These are phyloP conservation scores for Cystobasidium tubakii DNA, from an alignment of 768 basidiomycete species.

Conservation along the genomic window DNA sequence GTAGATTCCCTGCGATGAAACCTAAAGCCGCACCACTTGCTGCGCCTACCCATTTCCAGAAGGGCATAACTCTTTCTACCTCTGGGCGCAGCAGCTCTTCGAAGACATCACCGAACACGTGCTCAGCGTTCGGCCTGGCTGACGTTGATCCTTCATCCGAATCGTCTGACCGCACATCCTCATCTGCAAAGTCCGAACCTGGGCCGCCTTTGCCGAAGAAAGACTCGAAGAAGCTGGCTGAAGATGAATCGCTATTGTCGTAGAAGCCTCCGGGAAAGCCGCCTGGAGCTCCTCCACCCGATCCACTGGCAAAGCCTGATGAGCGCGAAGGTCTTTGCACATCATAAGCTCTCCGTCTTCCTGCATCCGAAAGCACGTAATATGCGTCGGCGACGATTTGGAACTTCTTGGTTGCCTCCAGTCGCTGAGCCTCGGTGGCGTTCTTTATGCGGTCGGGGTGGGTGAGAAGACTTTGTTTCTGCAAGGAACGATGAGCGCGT, in stretches of 20 bases:
- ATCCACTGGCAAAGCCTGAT: not conserved
- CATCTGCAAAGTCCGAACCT: conserved; percentile 8
- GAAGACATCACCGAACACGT: conserved; percentile 37
- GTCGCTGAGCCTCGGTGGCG: conserved; percentile 29
- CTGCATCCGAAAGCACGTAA: conserved; percentile 34
- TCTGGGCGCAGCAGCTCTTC: conserved; percentile 37
- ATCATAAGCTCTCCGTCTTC: conserved; percentile 32
- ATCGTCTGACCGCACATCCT: not conserved
- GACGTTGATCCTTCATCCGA: conserved; percentile 2
- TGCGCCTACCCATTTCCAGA: conserved; percentile 38
- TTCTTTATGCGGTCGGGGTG: conserved; percentile 31
- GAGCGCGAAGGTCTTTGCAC: conserved; percentile 23
- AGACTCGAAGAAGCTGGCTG: conserved; percentile 8
- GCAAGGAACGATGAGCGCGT: too few relatives aligned
- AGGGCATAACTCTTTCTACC: conserved; percentile 31
- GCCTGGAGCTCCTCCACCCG: not conserved
- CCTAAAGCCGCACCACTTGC: conserved; percentile 27
- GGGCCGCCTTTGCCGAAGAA: conserved; percentile 16
- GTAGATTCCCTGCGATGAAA: conserved; percentile 40
- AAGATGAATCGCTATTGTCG: conserved; percentile 17
- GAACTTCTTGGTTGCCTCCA: conserved; percentile 30
- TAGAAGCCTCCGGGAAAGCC: conserved; percentile 2
- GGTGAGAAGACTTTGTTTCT: conserved; percentile 25
- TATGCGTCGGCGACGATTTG: conserved; percentile 36
- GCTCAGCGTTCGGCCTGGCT: conserved; percentile 11